Conservation (phyloP, 2,329 filamentous ascomycete species). For the Beauveria sp. region DNA sequence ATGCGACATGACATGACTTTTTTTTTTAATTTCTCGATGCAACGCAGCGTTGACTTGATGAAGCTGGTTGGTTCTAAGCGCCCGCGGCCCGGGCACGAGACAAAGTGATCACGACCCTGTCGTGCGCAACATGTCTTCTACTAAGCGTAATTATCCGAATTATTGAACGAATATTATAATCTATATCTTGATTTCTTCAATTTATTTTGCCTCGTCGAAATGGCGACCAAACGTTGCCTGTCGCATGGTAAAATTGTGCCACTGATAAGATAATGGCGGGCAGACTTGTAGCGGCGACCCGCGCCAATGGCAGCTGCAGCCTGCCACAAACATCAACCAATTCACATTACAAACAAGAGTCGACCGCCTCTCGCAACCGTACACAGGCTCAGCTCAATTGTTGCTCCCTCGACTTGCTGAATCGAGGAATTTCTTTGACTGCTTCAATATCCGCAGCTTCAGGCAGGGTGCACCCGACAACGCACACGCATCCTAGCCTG, state of each 20-base stretch:
- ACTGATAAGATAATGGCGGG: neutral
- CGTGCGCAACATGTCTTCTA: too few relatives aligned
- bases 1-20: neutral
- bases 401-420: too few relatives aligned
- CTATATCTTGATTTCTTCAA: too few relatives aligned
- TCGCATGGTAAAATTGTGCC: neutral
- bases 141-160: too few relatives aligned
- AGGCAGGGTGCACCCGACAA: neutral
- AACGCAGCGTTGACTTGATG: too few relatives aligned
- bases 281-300: neutral
- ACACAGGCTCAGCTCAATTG: neutral
- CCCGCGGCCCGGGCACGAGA: too few relatives aligned
- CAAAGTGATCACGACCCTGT: too few relatives aligned
- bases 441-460: too few relatives aligned
- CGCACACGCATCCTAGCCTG: neutral
- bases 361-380: neutral
- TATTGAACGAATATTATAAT: too few relatives aligned
- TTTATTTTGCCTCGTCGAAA: too few relatives aligned
- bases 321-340: neutral
- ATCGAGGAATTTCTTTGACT: too few relatives aligned
- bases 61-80: too few relatives aligned
- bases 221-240: neutral
- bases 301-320: neutral
- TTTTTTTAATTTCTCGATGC: neutral
- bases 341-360: neutral